Evolutionary conservation across 2,329 filamentous ascomycete genomes (phyloP), one percentile per base, ranked within the genome.

Genomic region (Trichoderma sp.): DNA sequence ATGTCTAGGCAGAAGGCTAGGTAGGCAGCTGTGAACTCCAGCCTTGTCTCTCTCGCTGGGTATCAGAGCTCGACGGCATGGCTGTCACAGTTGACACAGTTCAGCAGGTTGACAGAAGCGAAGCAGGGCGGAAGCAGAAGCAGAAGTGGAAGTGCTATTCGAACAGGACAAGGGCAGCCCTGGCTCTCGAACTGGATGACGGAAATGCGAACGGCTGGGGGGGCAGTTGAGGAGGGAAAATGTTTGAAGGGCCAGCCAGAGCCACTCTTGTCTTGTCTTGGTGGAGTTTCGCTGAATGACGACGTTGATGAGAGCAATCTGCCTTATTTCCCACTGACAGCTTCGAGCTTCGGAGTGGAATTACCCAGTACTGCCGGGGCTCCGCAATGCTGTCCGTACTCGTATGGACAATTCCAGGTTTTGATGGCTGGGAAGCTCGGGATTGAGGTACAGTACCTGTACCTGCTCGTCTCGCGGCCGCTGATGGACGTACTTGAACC

Each of bases 181-280:
- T 62, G 59, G 44, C 9, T 17, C 28, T 50, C 14, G 61, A 56
- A 63, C 48, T 56, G 60, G 60, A 10, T 55, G 51, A 56, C 60
- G 60, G 60, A 63, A 56, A 48, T 63, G 51, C 41, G 19, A 28
- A 15, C 50, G 30, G 48, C 58, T 51, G 47, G 58, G 57, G 21
- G 34, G 34, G 9, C 5, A 7, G 5, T 61, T 17, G n/a, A 61
- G 12, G 47, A 56, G 51, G 56, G 30, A 39, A 7, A 34, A 34
- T 34, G 30, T 39, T 14, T 63, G 61, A 57, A 34, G 61, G 15
- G 39, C 44, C 43, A 17, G 34, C 52, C 43, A 15, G 34, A 39
- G 12, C 39, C 50, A 55, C 21, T 24, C 21, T 24, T 24, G 56
- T 39, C 24, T 48, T 17, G 12, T 14, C 12, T 14, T 14, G 34